Evolutionary conservation across 2,329 filamentous ascomycete genomes (phyloP).

Genomic region (Aaosphaeria pasadenensis): DNA sequence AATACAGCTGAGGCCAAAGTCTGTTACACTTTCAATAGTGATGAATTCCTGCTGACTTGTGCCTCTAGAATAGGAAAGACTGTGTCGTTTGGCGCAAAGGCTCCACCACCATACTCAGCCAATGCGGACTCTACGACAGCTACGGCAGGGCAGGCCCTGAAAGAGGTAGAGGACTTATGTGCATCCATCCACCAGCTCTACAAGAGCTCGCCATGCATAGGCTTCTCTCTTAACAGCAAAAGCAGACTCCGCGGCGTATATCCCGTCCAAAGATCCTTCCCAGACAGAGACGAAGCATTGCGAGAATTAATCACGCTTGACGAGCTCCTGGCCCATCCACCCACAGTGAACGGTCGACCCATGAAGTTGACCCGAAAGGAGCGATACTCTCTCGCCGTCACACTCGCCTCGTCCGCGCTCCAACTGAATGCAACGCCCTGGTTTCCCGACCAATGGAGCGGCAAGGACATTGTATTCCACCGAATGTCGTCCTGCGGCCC

Average conservation of each 20-base stretch:
- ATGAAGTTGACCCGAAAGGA: slow-evolving; percentile 33
- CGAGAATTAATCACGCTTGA: slow-evolving; percentile 28
- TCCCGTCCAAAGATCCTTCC: slow-evolving; percentile 9
- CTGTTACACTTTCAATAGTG: slow-evolving; percentile 2
- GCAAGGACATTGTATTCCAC: slow-evolving; percentile 33
- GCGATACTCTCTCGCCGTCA: slow-evolving; percentile 33
- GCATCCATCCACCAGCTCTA: slow-evolving; percentile 29
- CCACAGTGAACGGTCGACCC: slow-evolving; percentile 20
- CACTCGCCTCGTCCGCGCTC: slow-evolving; percentile 32
- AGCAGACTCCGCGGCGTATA: slow-evolving; percentile 29
- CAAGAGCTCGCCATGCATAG: slow-evolving; percentile 23
- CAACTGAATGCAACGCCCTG: slow-evolving; percentile 37
- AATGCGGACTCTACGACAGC: slow-evolving; percentile 12
- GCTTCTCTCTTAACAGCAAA: slow-evolving; percentile 31
- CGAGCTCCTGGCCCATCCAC: slow-evolving; percentile 24
- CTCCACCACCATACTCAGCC: slow-evolving; percentile 28
- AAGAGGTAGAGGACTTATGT: slow-evolving; percentile 36
- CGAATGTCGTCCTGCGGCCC: slow-evolving; percentile 10
- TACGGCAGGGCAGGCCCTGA: slow-evolving; percentile 6
- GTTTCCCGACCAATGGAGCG: slow-evolving; percentile 32
- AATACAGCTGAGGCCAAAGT: slow-evolving; percentile 15
- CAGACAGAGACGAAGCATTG: slow-evolving; percentile 8
- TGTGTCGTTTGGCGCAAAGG: slow-evolving; percentile 29
- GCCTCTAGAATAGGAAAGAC: slow-evolving; percentile 22
- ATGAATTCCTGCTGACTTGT: slow-evolving; percentile 5